Evolutionary conservation across 345 rosid genomes (phyloP).

Genomic region (Xanthoceras sorbifolium): DNA sequence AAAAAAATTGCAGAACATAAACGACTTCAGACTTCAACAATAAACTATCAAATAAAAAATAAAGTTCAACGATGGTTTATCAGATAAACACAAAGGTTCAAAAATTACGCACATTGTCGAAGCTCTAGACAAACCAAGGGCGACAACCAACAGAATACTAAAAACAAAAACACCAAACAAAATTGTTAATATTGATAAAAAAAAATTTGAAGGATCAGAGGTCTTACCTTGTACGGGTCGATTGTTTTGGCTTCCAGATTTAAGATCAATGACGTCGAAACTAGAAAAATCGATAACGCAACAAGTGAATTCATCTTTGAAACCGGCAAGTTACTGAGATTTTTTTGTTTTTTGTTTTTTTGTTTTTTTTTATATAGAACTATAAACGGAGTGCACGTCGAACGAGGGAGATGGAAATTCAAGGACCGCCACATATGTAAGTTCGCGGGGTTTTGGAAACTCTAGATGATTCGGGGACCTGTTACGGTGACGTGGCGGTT

Average conservation of each 20-base stretch:
- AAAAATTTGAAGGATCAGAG: no score
- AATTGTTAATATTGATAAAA: no score
- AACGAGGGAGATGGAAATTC: no score
- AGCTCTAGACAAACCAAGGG: not conserved
- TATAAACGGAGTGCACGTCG: not conserved
- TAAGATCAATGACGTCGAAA: slow-evolving; percentile 39
- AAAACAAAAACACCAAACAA: not conserved
- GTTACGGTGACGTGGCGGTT: slow-evolving; percentile 56
- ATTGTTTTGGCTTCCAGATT: slow-evolving; percentile 42
- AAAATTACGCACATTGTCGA: not conserved
- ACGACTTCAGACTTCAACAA: not conserved
- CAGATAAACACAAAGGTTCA: not conserved
- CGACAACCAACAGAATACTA: not conserved
- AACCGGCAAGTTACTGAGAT: not conserved
- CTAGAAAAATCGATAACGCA: slow-evolving; percentile 22
- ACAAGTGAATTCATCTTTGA: slow-evolving; percentile 37
- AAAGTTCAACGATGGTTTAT: not conserved
- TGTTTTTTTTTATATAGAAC: no score
- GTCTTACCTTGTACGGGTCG: slow-evolving; percentile 77
- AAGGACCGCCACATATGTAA: slow-evolving; percentile 27
- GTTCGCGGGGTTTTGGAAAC: slow-evolving; percentile 32
- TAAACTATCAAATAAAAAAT: not conserved
- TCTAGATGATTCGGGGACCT: slow-evolving; percentile 43
- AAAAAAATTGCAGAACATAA: not conserved
- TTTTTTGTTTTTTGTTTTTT: not conserved